A percentile compares a stretch with the other conserved stretches of the same genome.
These are phyloP conservation scores for Fusarium sp. DNA, from an alignment of 2,329 filamentous ascomycete genomes.

Conservation along the genomic window DNA sequence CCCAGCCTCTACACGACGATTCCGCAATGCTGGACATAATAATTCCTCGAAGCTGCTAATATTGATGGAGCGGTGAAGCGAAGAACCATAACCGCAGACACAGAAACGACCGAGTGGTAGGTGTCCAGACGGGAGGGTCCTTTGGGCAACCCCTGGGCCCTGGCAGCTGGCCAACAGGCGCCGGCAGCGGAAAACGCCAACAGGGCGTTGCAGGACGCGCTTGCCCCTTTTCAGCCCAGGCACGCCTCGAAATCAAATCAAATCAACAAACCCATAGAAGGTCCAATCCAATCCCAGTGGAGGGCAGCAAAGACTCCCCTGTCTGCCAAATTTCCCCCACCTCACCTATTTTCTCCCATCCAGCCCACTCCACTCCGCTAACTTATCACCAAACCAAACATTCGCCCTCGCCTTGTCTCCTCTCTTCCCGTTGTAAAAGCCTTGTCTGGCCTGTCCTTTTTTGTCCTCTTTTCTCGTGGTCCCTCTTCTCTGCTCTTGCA, in stretches of 20 bases:
- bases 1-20: neutral
- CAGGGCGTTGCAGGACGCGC: slow-evolving; percentile 47
- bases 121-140: slow-evolving; percentile 16
- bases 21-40: slow-evolving; percentile 7
- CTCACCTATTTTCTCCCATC: slow-evolving; percentile 53
- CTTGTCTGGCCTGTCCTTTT: slow-evolving; percentile 44
- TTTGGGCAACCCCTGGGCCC: slow-evolving; percentile 18
- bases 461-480: slow-evolving; percentile 38
- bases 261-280: slow-evolving; percentile 51
- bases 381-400: slow-evolving; percentile 43
- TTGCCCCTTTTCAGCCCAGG: slow-evolving; percentile 47
- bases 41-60: slow-evolving; percentile 14
- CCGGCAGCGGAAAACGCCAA: slow-evolving; percentile 36
- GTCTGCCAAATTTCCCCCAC: slow-evolving; percentile 59
- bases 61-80: slow-evolving; percentile 35
- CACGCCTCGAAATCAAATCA: slow-evolving; percentile 45
- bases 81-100: slow-evolving; percentile 15
- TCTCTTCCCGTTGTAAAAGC: slow-evolving; percentile 44
- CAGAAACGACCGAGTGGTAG: slow-evolving; percentile 22
- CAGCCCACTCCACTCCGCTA: slow-evolving; percentile 37
- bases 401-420: slow-evolving; percentile 41
- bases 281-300: slow-evolving; percentile 40
- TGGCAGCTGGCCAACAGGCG: slow-evolving; percentile 37
- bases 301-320: slow-evolving; percentile 46
- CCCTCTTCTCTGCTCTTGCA: slow-evolving; percentile 48